Conservation (phyloP, 2,329 filamentous ascomycete species). For the Claviceps cyperi region DNA sequence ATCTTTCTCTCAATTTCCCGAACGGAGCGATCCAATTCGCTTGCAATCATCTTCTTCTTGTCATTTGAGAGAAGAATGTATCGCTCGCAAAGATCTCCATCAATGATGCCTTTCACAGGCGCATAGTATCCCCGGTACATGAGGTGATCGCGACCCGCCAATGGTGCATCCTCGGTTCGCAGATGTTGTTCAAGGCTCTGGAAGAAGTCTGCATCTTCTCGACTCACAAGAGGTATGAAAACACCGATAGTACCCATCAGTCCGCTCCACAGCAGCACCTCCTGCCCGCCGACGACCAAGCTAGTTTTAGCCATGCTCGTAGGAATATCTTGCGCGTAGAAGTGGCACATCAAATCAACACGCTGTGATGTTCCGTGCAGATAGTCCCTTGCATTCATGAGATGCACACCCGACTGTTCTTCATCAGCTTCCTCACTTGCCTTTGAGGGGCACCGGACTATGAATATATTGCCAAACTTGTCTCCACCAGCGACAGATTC, state of each 20-base stretch:
- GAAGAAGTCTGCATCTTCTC: constrained; percentile 96
- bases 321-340: constrained; percentile 82
- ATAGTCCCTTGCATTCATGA: constrained; percentile 82
- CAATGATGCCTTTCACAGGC: constrained; percentile 90
- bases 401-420: constrained; percentile 75
- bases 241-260: constrained; percentile 90
- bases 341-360: constrained; percentile 73
- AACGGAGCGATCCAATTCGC: constrained; percentile 78
- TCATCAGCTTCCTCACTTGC: constrained; percentile 84
- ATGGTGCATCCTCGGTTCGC: constrained; percentile 68
- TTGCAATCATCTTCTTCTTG: constrained; percentile 90
- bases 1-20: constrained; percentile 95
- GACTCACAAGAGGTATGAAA: constrained; percentile 76
- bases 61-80: constrained; percentile 73
- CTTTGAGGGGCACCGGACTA: constrained; percentile 76
- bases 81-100: constrained; percentile 90
- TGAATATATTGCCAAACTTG: constrained; percentile 94
- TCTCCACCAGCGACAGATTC: constrained; percentile 90
- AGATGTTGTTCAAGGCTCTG: constrained; percentile 83
- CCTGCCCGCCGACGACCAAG: constrained; percentile 79
- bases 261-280: constrained; percentile 85
- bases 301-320: constrained; percentile 81
- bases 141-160: constrained; percentile 86
- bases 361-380: constrained; percentile 81
- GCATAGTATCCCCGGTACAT: constrained; percentile 94